phyloP scores from a whole-genome alignment of 2,329 filamentous ascomycete species.

The Calonectria henricotiae region DNA sequence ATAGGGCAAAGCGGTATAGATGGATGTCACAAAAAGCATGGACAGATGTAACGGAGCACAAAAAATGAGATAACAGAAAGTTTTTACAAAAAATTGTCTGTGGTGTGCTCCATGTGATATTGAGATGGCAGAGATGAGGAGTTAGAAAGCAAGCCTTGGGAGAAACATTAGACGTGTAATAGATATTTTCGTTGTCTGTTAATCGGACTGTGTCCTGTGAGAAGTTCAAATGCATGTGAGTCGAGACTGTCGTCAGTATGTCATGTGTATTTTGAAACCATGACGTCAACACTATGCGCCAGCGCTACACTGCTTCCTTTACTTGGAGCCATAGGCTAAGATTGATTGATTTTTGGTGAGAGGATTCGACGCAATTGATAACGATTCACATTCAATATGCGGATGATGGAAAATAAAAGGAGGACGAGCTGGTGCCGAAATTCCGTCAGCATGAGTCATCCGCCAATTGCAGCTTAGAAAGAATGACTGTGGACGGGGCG shows the following conservation, averaged over 20 bases:
- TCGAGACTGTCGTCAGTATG: neutral
- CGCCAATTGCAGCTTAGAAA: conserved; percentile 30
- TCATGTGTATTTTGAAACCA: neutral
- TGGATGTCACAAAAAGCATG: conserved; percentile 52
- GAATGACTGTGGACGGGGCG: neutral
- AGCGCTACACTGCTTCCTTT: neutral
- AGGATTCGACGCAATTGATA: neutral
- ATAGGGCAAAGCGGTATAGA: conserved; percentile 51
- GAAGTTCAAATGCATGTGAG: too few relatives aligned
- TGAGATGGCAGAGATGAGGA: neutral
- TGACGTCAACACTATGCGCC: neutral
- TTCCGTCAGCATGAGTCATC: conserved; percentile 46
- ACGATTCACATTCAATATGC: neutral
- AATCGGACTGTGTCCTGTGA: neutral
- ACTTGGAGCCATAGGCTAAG: neutral
- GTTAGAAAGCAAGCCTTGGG: neutral
- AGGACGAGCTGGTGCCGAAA: conserved; percentile 34
- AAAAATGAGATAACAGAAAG: conserved; percentile 52
- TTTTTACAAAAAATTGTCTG: conserved; percentile 41
- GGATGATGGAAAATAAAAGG: neutral
- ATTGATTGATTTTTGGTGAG: neutral
- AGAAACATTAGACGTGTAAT: conserved; percentile 1
- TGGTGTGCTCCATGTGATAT: neutral
- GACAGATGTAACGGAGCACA: conserved; percentile 53
- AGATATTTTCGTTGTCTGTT: neutral